These are phyloP conservation scores for Epichloe gansuensis DNA, from an alignment of 2,329 filamentous ascomycete species.

Conservation along the genomic window DNA sequence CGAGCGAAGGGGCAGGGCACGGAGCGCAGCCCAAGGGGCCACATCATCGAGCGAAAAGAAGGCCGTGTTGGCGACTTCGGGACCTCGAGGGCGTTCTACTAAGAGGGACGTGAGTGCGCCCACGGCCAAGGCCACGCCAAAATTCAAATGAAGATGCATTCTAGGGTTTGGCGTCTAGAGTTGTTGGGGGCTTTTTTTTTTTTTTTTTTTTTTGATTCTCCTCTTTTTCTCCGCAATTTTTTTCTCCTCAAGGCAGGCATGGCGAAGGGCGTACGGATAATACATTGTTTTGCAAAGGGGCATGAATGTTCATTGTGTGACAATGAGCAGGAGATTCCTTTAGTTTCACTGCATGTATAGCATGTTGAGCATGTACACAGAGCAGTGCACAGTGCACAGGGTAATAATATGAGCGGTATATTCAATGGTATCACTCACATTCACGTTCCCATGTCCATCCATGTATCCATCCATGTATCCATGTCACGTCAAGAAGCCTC, in stretches of 20 bases:
- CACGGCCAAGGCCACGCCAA: conserved; percentile 13
- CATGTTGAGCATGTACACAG: neutral
- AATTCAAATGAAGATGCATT: conserved; percentile 1
- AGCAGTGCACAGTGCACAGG: neutral
- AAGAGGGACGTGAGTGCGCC: conserved; percentile 39
- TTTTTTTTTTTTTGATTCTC: neutral
- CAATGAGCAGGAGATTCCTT: neutral
- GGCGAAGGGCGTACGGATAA: conserved; percentile 7
- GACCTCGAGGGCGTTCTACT: conserved; percentile 11
- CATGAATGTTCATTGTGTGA: neutral
- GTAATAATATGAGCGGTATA: neutral
- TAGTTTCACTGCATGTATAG: neutral
- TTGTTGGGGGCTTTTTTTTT: neutral
- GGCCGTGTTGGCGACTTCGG: conserved; percentile 36
- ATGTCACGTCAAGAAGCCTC: conserved; percentile 44
- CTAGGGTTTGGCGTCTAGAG: neutral
- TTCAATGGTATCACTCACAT: neutral
- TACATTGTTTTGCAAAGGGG: neutral
- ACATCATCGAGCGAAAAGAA: conserved; percentile 46
- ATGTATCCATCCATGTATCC: neutral
- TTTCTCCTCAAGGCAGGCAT: conserved; percentile 2
- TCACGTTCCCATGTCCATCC: too few species aligned
- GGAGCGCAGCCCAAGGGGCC: conserved; percentile 53
- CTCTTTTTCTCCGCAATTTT: neutral
- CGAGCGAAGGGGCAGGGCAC: conserved; percentile 57